A percentile compares a stretch with the other conserved stretches of the same genome.
These are phyloP conservation scores for Globisporangium megalacanthum DNA, from an alignment of 352 stramenopile genomes.

Conservation along the genomic window DNA sequence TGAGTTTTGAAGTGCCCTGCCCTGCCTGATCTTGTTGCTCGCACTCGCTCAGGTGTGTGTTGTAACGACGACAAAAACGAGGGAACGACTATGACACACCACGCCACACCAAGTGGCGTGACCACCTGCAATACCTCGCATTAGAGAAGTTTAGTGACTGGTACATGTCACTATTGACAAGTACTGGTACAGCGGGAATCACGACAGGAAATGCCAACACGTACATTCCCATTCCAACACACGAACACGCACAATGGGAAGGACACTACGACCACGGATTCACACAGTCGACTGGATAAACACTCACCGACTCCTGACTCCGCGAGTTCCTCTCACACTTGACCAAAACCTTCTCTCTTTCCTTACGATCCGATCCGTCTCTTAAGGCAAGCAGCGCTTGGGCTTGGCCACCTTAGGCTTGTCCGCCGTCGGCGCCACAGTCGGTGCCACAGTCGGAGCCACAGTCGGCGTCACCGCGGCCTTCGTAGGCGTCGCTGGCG, in stretches of 20 bases:
- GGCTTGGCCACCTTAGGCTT: neutral
- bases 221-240: no score
- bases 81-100: neutral
- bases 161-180: no score
- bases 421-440: neutral
- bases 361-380: neutral
- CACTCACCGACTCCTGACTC: no score
- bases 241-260: no score
- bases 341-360: neutral
- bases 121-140: no score
- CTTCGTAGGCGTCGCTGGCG: neutral
- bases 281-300: no score
- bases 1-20: neutral
- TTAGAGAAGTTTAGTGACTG: no score
- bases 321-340: no score
- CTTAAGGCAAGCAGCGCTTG: neutral
- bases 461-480: neutral
- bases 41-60: neutral
- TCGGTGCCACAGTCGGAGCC: neutral
- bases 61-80: neutral
- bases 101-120: no score
- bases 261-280: no score
- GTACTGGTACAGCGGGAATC: no score
- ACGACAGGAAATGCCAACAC: no score
- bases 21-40: neutral